phyloP scores from a whole-genome alignment of 441 rosid genomes.

The Erodium moschatum region DNA sequence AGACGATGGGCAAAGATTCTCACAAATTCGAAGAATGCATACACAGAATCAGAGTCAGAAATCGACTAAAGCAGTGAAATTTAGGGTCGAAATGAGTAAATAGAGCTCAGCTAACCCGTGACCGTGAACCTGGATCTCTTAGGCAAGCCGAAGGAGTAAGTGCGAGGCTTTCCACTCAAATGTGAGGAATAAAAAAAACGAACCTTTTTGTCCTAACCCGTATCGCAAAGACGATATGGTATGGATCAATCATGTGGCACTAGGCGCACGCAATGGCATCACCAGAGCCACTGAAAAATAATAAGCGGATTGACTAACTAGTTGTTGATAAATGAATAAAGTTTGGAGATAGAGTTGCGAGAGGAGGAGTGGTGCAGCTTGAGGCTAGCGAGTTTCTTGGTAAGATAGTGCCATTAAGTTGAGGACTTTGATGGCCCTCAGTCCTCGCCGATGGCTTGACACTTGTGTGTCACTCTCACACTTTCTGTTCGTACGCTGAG shows the following conservation, averaged over 20 bases:
- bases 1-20: too few relatives aligned
- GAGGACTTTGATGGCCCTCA: too few relatives aligned
- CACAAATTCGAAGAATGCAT: not conserved
- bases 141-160: not conserved
- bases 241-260: not conserved
- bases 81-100: not conserved
- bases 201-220: not conserved
- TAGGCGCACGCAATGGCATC: not conserved
- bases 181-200: not conserved
- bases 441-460: too few relatives aligned
- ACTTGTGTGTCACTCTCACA: too few relatives aligned
- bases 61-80: not conserved
- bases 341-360: not conserved
- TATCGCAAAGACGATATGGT: not conserved
- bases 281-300: slow-evolving; percentile 9
- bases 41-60: not conserved
- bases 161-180: too few relatives aligned
- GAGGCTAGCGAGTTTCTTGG: not conserved
- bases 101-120: not conserved
- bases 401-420: too few relatives aligned
- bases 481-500: too few relatives aligned
- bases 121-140: not conserved
- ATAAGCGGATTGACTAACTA: not conserved
- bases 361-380: slow-evolving; percentile 7
- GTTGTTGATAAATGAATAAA: not conserved